Conservation (phyloP, 2,329 filamentous ascomycete species). For the Aspergillus costaricaensis region DNA sequence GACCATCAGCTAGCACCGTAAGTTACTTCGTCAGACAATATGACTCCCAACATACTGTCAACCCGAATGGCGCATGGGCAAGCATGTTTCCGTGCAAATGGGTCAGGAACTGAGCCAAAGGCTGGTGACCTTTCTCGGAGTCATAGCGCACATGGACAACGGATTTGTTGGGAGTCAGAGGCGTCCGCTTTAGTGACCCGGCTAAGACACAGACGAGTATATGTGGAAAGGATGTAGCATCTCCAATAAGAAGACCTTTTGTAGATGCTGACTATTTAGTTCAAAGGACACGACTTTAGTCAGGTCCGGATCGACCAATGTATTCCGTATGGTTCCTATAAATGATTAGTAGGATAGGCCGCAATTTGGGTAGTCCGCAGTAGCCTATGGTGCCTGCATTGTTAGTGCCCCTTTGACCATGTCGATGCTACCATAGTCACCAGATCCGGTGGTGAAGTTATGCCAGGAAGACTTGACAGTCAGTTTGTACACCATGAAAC, state of each 20-base stretch:
- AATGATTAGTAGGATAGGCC: neutral
- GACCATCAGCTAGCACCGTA: no score
- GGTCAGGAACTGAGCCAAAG: no score
- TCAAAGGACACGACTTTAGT: neutral
- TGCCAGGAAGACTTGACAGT: neutral
- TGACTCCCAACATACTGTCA: no score
- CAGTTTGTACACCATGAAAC: neutral
- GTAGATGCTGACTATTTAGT: neutral
- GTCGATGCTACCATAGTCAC: neutral
- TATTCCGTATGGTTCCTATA: neutral
- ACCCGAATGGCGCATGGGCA: no score
- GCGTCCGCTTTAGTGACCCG: no score
- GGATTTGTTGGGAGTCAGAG: no score
- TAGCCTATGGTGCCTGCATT: neutral
- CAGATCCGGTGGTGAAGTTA: neutral
- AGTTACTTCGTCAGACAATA: no score
- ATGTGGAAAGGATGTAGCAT: neutral
- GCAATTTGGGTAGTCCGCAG: constrained; percentile 1
- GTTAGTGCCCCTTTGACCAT: neutral
- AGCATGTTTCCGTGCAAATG: no score
- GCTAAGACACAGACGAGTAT: neutral
- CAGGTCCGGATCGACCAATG: neutral
- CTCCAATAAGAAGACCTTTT: neutral
- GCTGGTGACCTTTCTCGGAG: no score
- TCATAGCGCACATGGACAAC: no score